phyloP scores from a whole-genome alignment of 148 eudicot genomes.

The Camellia lanceoleosa region DNA sequence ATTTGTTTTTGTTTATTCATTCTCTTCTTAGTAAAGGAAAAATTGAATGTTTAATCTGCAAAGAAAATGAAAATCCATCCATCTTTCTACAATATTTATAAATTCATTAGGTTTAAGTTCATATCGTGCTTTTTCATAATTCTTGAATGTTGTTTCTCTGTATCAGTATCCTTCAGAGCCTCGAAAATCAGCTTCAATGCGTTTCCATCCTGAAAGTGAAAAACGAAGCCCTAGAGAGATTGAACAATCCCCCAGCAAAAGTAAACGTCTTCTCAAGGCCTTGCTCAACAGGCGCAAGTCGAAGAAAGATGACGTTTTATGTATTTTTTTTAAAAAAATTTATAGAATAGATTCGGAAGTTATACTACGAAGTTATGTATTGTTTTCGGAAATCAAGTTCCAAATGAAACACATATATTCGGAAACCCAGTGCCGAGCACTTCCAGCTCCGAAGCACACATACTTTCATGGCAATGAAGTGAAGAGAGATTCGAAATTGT shows the following conservation, averaged over 20 bases:
- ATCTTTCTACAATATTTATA: not conserved
- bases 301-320: conserved; percentile 92
- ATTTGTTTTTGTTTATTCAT: not conserved
- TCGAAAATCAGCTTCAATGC: conserved; percentile 77
- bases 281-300: conserved; percentile 82
- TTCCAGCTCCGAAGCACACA: too few species aligned
- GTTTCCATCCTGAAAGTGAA: conserved; percentile 48
- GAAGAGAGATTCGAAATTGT: too few species aligned
- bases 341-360: too few species aligned
- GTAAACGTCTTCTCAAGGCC: conserved; percentile 86
- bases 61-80: not conserved
- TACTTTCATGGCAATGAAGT: too few species aligned
- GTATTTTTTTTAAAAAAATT: too few species aligned
- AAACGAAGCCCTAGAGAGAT: conserved; percentile 46
- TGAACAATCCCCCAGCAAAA: conserved; percentile 70
- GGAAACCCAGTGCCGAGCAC: too few species aligned
- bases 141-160: conserved; percentile 8
- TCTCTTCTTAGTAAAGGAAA: not conserved
- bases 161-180: conserved; percentile 50
- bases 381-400: too few species aligned
- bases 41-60: not conserved
- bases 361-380: too few species aligned
- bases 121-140: not conserved
- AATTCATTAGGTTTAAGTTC: not conserved
- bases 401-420: too few species aligned